phyloP scores from a whole-genome alignment of 768 basidiomycete species.

The Xerocomellus chrysenteron region DNA sequence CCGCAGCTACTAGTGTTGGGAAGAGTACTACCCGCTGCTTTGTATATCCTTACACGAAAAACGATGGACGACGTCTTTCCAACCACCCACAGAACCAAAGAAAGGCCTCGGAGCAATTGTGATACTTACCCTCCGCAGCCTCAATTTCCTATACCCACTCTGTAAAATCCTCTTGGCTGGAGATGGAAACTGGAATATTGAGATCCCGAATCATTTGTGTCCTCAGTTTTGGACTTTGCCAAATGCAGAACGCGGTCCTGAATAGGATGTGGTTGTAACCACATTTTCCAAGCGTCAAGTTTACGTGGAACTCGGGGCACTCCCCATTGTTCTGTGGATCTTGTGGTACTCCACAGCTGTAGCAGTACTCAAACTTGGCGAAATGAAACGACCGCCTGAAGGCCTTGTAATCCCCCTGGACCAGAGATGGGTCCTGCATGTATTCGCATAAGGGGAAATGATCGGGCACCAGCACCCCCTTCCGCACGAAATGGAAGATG shows the following conservation, averaged over 20 bases:
- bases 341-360: not conserved
- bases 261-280: not conserved
- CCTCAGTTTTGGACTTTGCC: not conserved
- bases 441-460: not conserved
- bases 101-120: slow-evolving; percentile 1
- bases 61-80: not conserved
- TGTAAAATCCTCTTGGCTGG: not conserved
- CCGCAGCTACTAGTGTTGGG: too few species aligned
- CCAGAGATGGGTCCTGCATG: not conserved
- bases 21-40: too few species aligned
- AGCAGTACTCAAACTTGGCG: not conserved
- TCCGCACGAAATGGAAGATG: not conserved
- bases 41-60: not conserved
- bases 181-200: not conserved
- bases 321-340: not conserved
- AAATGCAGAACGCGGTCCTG: slow-evolving; percentile 2
- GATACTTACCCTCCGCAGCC: not conserved
- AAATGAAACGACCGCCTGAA: not conserved
- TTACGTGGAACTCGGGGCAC: not conserved
- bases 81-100: slow-evolving; percentile 1
- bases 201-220: not conserved
- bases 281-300: not conserved
- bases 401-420: not conserved
- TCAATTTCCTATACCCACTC: not conserved
- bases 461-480: not conserved